Evolutionary conservation across 2,329 filamentous ascomycete species (phyloP).

Genomic region (Hypoxylon sp.): DNA sequence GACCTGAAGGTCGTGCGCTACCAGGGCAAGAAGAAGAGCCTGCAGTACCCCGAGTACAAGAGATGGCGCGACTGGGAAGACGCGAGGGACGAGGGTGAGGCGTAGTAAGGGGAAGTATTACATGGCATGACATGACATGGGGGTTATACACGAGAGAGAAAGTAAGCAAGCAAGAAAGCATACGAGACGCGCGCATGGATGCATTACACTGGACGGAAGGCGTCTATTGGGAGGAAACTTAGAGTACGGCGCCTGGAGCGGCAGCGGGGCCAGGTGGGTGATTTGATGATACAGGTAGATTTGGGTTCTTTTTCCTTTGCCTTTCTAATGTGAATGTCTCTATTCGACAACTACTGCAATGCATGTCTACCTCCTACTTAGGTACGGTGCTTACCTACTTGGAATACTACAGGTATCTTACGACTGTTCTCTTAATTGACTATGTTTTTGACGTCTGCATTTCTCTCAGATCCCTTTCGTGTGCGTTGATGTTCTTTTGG

Average conservation of each 20-base stretch:
- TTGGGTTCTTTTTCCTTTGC: slow-evolving; percentile 4
- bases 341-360: slow-evolving; percentile 16
- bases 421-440: not conserved
- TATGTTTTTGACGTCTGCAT: too few species aligned
- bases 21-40: slow-evolving; percentile 82
- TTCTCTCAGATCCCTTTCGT: slow-evolving; percentile 8
- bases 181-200: slow-evolving; percentile 8
- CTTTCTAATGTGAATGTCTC: slow-evolving; percentile 25
- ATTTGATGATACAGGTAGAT: slow-evolving; percentile 44
- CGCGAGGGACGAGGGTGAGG: slow-evolving; percentile 22
- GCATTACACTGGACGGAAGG: slow-evolving; percentile 10
- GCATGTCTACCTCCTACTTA: slow-evolving; percentile 4
- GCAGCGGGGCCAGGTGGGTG: slow-evolving; percentile 31
- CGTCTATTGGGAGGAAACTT: slow-evolving; percentile 20
- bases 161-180: slow-evolving; percentile 9
- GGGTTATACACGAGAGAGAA: not conserved
- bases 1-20: slow-evolving; percentile 86
- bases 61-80: slow-evolving; percentile 82
- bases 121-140: not conserved
- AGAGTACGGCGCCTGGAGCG: slow-evolving; percentile 26
- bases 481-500: not conserved
- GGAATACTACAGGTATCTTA: not conserved
- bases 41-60: slow-evolving; percentile 81
- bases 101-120: slow-evolving; percentile 33
- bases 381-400: too few species aligned